Evolutionary conservation across 2,329 filamentous ascomycete genomes (phyloP).

Genomic region (Alternaria arbusti): DNA sequence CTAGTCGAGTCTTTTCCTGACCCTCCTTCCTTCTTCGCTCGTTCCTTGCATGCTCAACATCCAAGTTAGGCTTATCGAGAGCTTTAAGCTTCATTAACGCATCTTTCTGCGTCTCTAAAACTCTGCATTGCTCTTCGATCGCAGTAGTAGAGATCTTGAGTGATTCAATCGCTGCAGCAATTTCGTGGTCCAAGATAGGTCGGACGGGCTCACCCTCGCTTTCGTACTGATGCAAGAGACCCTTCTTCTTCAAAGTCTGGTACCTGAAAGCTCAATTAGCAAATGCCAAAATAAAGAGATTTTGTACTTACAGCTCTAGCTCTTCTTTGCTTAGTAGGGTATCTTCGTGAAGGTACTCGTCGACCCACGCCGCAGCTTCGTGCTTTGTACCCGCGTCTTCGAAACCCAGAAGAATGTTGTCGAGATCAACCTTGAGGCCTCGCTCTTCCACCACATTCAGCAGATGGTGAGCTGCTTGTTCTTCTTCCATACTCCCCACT

Average conservation of each 20-base stretch:
- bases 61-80: slow-evolving; percentile 52
- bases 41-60: slow-evolving; percentile 46
- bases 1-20: slow-evolving; percentile 52
- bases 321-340: slow-evolving; percentile 59
- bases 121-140: slow-evolving; percentile 69
- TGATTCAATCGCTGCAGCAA: slow-evolving; percentile 67
- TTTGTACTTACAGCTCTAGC: slow-evolving; percentile 50
- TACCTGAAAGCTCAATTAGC: slow-evolving; percentile 32
- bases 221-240: slow-evolving; percentile 40
- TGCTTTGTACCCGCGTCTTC: slow-evolving; percentile 50
- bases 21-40: slow-evolving; percentile 46
- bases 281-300: accelerated
- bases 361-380: slow-evolving; percentile 53
- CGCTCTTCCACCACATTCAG: slow-evolving; percentile 54
- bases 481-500: slow-evolving; percentile 35
- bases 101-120: slow-evolving; percentile 66
- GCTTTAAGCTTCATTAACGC: slow-evolving; percentile 63
- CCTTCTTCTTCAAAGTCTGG: slow-evolving; percentile 41
- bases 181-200: slow-evolving; percentile 64
- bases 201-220: slow-evolving; percentile 44
- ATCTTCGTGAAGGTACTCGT: slow-evolving; percentile 54
- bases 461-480: slow-evolving; percentile 50
- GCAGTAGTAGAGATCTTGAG: slow-evolving; percentile 69
- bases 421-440: slow-evolving; percentile 50
- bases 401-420: slow-evolving; percentile 58